phyloP scores from a whole-genome alignment of 2,329 filamentous ascomycete genomes.

The Drechslerella coelobrocha region DNA sequence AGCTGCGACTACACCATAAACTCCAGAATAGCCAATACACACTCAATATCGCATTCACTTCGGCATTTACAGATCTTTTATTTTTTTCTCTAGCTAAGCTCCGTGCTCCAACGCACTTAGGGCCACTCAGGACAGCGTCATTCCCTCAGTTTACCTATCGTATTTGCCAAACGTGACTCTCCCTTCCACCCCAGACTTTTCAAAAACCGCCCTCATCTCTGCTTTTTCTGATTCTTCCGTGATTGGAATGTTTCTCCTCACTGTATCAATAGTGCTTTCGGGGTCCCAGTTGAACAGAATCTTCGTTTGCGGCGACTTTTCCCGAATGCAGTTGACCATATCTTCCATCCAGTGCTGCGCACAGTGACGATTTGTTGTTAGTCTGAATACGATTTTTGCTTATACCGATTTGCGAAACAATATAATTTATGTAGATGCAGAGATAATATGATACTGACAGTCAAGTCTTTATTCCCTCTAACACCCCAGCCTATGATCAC shows the following conservation, averaged over 20 bases:
- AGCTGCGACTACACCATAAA: too few species aligned
- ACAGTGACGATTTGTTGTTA: neutral
- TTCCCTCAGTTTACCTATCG: slow-evolving; percentile 23
- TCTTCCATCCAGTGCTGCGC: slow-evolving; percentile 42
- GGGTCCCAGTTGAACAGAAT: slow-evolving; percentile 49
- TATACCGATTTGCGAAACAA: too few species aligned
- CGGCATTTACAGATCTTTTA: too few species aligned
- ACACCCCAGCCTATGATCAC: slow-evolving; percentile 49
- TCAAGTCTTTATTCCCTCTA: slow-evolving; percentile 42
- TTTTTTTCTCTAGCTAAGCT: neutral
- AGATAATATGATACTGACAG: slow-evolving; percentile 26
- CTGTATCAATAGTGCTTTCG: slow-evolving; percentile 44
- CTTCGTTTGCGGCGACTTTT: slow-evolving; percentile 41
- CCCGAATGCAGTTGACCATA: slow-evolving; percentile 44
- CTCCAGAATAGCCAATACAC: too few species aligned
- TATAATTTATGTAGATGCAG: too few species aligned
- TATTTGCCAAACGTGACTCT: slow-evolving; percentile 40
- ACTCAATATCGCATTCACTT: too few species aligned
- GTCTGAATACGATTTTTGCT: too few species aligned
- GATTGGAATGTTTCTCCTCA: slow-evolving; percentile 38
- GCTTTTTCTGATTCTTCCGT: slow-evolving; percentile 26
- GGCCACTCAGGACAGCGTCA: neutral
- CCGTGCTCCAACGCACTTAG: too few species aligned
- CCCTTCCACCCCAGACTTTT: slow-evolving; percentile 37
- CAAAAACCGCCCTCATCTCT: slow-evolving; percentile 35